Evolutionary conservation across 2,329 filamentous ascomycete species (phyloP).

Genomic region (Phyllosticta citrichinensis): DNA sequence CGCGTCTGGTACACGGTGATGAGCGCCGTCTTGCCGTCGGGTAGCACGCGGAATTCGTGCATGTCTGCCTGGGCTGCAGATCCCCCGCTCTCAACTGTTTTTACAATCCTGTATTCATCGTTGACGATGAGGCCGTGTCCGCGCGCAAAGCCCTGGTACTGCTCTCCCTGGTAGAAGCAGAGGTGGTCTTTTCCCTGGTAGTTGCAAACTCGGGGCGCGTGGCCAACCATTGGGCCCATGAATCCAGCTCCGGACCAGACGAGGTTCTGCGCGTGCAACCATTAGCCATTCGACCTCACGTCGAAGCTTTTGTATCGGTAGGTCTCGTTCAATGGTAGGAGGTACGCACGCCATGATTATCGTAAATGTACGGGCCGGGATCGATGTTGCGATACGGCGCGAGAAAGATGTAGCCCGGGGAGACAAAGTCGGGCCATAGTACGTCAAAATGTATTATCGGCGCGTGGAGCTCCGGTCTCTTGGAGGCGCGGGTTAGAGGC

Average conservation of each 20-base stretch:
- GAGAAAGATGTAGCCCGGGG: constrained; percentile 41
- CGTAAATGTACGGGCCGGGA: constrained; percentile 42
- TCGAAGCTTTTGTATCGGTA: neutral
- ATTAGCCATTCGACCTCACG: neutral
- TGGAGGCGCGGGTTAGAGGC: neutral
- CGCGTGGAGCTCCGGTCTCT: constrained; percentile 31
- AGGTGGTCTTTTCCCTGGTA: constrained; percentile 40
- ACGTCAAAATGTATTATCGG: constrained; percentile 20
- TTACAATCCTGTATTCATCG: constrained; percentile 38
- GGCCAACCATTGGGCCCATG: constrained; percentile 40
- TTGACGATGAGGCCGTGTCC: constrained; percentile 46
- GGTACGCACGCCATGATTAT: constrained; percentile 35
- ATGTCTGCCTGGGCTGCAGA: constrained; percentile 38
- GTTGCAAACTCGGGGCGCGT: constrained; percentile 39
- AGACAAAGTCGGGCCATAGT: constrained; percentile 12
- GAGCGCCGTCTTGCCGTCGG: constrained; percentile 32
- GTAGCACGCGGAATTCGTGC: constrained; percentile 42
- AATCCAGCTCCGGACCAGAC: constrained; percentile 38
- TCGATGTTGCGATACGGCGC: constrained; percentile 40
- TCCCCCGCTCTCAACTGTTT: constrained; percentile 33
- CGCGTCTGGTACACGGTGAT: constrained; percentile 29
- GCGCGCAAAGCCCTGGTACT: constrained; percentile 42
- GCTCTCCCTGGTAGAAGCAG: constrained; percentile 44
- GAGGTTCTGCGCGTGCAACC: constrained; percentile 27
- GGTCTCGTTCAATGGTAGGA: neutral